Base-by-base conservation (phyloP, 2,329 filamentous ascomycete genomes). In the Colletotrichum scovillei region DNA sequence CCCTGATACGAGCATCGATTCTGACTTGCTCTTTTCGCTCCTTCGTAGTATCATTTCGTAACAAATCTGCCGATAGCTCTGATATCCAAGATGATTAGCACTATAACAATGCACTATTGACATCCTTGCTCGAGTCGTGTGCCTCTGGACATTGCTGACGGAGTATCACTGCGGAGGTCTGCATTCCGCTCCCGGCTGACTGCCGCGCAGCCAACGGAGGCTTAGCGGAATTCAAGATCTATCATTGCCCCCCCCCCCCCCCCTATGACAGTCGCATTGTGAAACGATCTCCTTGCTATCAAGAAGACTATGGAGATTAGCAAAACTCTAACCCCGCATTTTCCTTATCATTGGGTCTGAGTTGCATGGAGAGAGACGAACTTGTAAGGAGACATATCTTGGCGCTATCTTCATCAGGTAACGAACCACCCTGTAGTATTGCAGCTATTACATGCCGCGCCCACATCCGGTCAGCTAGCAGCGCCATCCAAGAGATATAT, bases 131-230 rank as follows among this genome's bases (percentile, higher is more conserved):
- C 38, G 52, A 46, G 26, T 35, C 24, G n/a, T 26, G 26, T 24
- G 49, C n/a, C 32, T 9, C 35, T 30, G 56, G 56, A 59, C 19
- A 59, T 38, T 19, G 63, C 62, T 49, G 42, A 32, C 24, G 19
- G 59, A 55, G 49, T 70, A 70, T 66, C 68, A 16, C 28, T 70
- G 68, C 68, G 68, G 68, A 70, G 30, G 63, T 70, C 42, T 70
- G 55, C 30, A 35, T 55, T 57, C 68, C 68, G 53, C 68, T 42
- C 53, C 30, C 30, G 42, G 55, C 28, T 19, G 49, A 38, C 22
- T 38, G 42, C 28, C 38, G 42, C 68, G 68, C 24, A 9, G 56
- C 30, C n/a, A n/a, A 35, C 30, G 19, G 28, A 38, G 28, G 30
- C 30, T 59, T n/a, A 38, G 56, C 56, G 30, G 56, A 59, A 24